A percentile compares a stretch with the other conserved stretches of the same genome.
phyloP scores from a whole-genome alignment of 345 rosid genomes.

The Clausena lansium region DNA sequence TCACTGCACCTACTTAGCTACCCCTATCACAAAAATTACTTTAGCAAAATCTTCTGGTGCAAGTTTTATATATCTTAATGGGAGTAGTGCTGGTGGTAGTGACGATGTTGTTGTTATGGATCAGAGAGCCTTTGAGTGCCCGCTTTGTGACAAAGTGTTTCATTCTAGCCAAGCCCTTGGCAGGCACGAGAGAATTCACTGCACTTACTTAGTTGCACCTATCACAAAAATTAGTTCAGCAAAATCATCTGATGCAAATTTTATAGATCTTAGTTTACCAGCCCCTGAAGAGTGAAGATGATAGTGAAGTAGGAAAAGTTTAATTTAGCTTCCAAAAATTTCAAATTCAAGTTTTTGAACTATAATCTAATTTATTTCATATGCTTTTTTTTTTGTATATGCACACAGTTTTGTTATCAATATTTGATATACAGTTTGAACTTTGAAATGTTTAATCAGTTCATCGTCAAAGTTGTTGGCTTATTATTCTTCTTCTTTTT shows the following conservation, averaged over 20 bases:
- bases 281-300: constrained; percentile 29
- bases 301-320: constrained; percentile 16
- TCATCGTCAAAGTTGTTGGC: background rate
- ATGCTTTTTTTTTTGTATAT: background rate
- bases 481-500: background rate
- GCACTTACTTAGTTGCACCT: too few species aligned
- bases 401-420: background rate
- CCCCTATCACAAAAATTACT: background rate
- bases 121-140: too few species aligned
- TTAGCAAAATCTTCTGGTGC: background rate
- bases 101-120: too few species aligned
- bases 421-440: background rate
- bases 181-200: too few species aligned
- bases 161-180: too few species aligned
- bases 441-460: too few species aligned
- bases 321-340: constrained; percentile 7
- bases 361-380: background rate
- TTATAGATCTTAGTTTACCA: constrained; percentile 48
- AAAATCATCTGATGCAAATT: too few species aligned
- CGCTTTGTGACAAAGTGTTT: too few species aligned
- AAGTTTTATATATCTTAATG: constrained; percentile 13
- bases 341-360: background rate
- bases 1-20: constrained; percentile 29
- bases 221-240: too few species aligned
- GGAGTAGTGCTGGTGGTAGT: too few species aligned